Conservation (phyloP, 345 rosid genomes). For the Balakata baccata region DNA sequence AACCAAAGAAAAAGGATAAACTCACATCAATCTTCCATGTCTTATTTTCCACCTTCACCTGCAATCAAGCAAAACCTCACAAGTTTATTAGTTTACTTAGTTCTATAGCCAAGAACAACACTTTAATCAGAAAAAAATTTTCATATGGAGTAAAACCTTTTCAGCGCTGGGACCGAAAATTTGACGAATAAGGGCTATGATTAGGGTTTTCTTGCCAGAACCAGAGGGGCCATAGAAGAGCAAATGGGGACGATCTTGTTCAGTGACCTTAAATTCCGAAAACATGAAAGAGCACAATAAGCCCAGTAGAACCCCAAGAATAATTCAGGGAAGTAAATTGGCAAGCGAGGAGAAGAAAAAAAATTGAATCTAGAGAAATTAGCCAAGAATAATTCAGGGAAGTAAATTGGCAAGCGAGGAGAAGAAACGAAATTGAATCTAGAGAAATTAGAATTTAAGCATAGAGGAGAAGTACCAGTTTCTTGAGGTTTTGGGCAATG, state of each 20-base stretch:
- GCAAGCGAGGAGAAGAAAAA: not conserved
- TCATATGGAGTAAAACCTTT: constrained; percentile 44
- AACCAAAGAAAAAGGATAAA: constrained; percentile 1
- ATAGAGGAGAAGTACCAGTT: constrained; percentile 48
- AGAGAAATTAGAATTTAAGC: not conserved
- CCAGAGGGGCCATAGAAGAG: constrained; percentile 98
- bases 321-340: not conserved
- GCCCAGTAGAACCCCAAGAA: not conserved
- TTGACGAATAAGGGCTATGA: constrained; percentile 84
- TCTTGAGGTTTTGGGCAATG: constrained; percentile 78
- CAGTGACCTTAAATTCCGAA: constrained; percentile 53
- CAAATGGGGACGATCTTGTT: constrained; percentile 95
- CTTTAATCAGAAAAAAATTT: not conserved
- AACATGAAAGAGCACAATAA: not conserved
- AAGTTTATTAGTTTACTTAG: not conserved
- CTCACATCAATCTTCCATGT: constrained; percentile 90
- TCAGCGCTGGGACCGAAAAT: constrained; percentile 80
- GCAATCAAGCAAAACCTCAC: constrained; percentile 28
- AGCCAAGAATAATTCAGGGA: not conserved
- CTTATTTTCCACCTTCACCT: constrained; percentile 96
- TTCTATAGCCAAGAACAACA: not conserved
- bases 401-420: not conserved
- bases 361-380: not conserved
- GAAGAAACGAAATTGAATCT: not conserved
- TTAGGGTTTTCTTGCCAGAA: constrained; percentile 98